phyloP scores from a whole-genome alignment of 371 early-diverging fungal species.

The Mucor circinelloides region DNA sequence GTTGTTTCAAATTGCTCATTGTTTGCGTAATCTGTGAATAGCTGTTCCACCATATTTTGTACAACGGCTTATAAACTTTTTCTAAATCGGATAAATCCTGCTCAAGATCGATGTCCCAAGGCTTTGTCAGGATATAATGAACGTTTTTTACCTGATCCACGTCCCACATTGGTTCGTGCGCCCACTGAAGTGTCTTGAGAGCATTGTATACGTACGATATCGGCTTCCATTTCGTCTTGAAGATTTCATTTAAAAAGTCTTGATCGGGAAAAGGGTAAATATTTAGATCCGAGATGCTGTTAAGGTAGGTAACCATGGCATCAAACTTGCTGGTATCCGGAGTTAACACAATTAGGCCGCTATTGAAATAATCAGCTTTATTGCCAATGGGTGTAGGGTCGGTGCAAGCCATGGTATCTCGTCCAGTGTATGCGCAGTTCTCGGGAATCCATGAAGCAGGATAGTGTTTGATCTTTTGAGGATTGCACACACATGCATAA shows the following conservation, averaged over 20 bases:
- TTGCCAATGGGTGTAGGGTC: neutral
- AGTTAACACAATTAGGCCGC: slow-evolving; percentile 53
- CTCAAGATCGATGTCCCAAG: slow-evolving; percentile 31
- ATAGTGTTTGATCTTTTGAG: slow-evolving; percentile 37
- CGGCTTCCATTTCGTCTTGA: slow-evolving; percentile 33
- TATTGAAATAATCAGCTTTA: slow-evolving; percentile 48
- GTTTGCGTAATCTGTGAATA: slow-evolving; percentile 6
- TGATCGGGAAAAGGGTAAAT: slow-evolving; percentile 57
- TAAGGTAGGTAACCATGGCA: slow-evolving; percentile 25
- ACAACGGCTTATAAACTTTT: slow-evolving; percentile 24
- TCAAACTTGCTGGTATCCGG: slow-evolving; percentile 35
- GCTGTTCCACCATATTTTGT: slow-evolving; percentile 35
- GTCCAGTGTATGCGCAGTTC: slow-evolving; percentile 46
- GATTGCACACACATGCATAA: slow-evolving; percentile 58
- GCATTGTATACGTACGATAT: slow-evolving; percentile 58
- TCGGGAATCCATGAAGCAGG: slow-evolving; percentile 50
- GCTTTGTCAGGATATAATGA: slow-evolving; percentile 38
- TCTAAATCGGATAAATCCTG: slow-evolving; percentile 18
- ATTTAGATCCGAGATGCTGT: slow-evolving; percentile 27
- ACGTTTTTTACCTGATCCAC: slow-evolving; percentile 32
- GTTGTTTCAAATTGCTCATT: neutral
- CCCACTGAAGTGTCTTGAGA: slow-evolving; percentile 48
- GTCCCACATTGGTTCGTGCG: slow-evolving; percentile 52
- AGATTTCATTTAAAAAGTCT: slow-evolving; percentile 59
- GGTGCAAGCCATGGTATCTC: slow-evolving; percentile 11